Evolutionary conservation across 331 rosid genomes (phyloP), one percentile per base, ranked within the genome.

Genomic region (Arachis monticola): DNA sequence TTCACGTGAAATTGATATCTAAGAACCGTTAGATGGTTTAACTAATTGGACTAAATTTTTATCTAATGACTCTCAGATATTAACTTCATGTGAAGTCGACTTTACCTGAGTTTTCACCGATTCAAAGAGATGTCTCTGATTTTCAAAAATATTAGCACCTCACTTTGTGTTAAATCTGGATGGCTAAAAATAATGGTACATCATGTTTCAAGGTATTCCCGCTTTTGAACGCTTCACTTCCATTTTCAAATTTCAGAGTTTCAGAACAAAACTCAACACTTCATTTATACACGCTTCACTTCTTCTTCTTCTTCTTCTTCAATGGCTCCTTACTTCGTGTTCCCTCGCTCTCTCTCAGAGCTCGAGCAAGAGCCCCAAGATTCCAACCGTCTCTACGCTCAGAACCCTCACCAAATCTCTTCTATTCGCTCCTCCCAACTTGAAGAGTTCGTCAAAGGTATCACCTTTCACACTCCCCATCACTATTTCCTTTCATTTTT

Each of bases 401-500:
- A 65, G 48, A 88, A 83, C 67, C 81, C 83, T 17, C 27, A 67
- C 41, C 77, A 92, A 73, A 32, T 87, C 50, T 38, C 92, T 22
- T 82, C 89, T 45, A 80, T 92, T 27, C 86, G 81, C 9, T 63
- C 96, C 44, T 84, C 96, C 40, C 81, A 88, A 80, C 86, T 94
- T 55, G 96, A 94, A 75, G 99, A 94, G 69, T 90, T 92, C 79
- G 96, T 92, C 82, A 94, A 94, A 94, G 97, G 98, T 92, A 51
- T 7, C 67, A 1, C 38, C 48, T 35, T 9, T 27, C 8, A 60
- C 7, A 2, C 5, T 7, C 3, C n/a, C 5, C 41, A 10, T 60
- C 10, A 48, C 57, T 12, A 0, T 52, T 55, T 13, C 17, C 60
- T 55, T 52, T 8, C 31, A 55, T 55, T 55, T 12, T 38, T 38